Evolutionary conservation across 495 filamentous ascomycete species (phyloP), one percentile per base, ranked within the genome.

Genomic region (Tirmania nivea): DNA sequence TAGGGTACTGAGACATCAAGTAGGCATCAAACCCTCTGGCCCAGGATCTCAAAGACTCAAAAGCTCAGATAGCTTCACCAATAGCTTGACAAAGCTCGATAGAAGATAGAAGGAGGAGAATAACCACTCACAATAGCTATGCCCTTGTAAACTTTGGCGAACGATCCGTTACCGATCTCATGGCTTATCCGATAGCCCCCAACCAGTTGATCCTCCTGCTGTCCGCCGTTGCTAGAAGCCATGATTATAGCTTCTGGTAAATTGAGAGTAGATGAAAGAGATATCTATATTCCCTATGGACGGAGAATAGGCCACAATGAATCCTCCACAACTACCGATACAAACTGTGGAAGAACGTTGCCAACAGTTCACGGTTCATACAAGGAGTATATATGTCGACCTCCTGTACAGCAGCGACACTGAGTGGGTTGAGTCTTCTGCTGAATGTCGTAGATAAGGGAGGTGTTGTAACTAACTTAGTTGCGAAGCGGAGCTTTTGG

Each of bases 111-210:
- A 31, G 25, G 7, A 3, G 25, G 25, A 0, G 7, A 3, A 31
- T 31, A 31, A 31, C 51, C 54, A 50, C 61, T 54, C 55, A 64
- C 62, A 52, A 53, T 53, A 59, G 63, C 54, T 25, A 61, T 63
- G 53, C 55, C 62, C 35, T 62, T 64, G 34, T 59, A 64, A 12
- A 64, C 62, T 52, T 52, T 55, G 16, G 62, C 62, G 54, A 64
- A 64, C 37, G 62, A 64, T 14, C 62, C 62, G 52, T 56, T 61
- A 42, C 62, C 62, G 59, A 64, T 64, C 39, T 64, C 62, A 7
- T 42, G 54, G 19, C 62, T 61, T 54, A 64, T 57, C 21, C 52
- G 49, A 48, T 61, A 64, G 39, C 60, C 57, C 20, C 62, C 62
- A 49, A 64, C 56, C 20, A 58, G 58, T n/a, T 58, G 56, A 36